Conservation (phyloP, 306 rosid genomes). For the Corylus avellana region DNA sequence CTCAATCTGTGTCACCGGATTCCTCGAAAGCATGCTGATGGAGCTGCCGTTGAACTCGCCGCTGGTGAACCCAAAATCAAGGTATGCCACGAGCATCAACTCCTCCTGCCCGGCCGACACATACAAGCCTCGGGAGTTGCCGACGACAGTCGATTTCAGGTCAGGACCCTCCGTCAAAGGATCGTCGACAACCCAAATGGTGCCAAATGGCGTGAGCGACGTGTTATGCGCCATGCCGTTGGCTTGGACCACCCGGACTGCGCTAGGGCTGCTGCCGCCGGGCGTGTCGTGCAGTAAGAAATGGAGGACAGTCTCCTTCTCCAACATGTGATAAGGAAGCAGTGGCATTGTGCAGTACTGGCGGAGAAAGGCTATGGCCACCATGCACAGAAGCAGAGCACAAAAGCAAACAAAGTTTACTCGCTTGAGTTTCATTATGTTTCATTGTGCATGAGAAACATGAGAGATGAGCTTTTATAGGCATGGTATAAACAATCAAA, state of each 20-base stretch:
- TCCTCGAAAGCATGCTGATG: no score
- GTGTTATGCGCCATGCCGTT: background rate
- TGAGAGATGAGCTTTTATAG: background rate
- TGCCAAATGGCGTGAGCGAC: slow-evolving; percentile 8
- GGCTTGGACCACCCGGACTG: slow-evolving; percentile 3
- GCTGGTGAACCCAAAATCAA: no score
- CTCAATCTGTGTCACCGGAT: no score
- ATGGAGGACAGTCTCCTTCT: slow-evolving; percentile 4
- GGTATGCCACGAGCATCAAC: background rate
- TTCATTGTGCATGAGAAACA: background rate
- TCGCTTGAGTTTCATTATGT: background rate
- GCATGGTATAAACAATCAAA: background rate
- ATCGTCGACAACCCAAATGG: slow-evolving; percentile 4
- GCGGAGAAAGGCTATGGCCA: background rate
- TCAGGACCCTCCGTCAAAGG: slow-evolving; percentile 5
- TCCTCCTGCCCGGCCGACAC: background rate
- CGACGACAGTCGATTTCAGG: background rate
- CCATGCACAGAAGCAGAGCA: background rate
- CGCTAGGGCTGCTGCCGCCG: slow-evolving; percentile 4
- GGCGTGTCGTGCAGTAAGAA: slow-evolving; percentile 16
- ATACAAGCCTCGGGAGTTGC: background rate
- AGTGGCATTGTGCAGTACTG: background rate
- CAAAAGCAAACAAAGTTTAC: background rate
- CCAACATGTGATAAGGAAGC: background rate
- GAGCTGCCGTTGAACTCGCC: no score